A percentile compares a stretch with the other conserved stretches of the same genome.
These are phyloP conservation scores for Clarkia xantiana DNA, from an alignment of 345 rosid species.

Conservation along the genomic window DNA sequence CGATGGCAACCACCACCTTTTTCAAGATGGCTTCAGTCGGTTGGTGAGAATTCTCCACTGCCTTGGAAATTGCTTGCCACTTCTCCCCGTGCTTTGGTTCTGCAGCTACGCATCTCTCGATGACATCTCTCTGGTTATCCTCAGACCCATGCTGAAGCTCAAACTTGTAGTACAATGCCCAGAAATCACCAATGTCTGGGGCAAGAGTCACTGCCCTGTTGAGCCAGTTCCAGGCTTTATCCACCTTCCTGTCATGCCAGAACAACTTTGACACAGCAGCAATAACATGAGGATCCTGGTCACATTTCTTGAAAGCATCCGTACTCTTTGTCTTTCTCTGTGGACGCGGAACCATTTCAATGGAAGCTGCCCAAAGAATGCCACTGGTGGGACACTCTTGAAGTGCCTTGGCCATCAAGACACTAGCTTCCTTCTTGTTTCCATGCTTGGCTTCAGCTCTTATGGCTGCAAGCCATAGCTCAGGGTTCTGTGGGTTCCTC, in stretches of 20 bases:
- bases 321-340: conserved; percentile 51
- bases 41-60: conserved; percentile 83
- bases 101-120: conserved; percentile 53
- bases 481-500: conserved; percentile 62
- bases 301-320: conserved; percentile 73
- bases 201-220: conserved; percentile 67
- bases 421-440: conserved; percentile 64
- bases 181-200: conserved; percentile 77
- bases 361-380: conserved; percentile 74
- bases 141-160: conserved; percentile 80
- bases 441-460: conserved; percentile 66
- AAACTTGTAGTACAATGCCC: conserved; percentile 78
- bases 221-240: conserved; percentile 77
- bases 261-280: conserved; percentile 76
- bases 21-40: conserved; percentile 64
- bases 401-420: conserved; percentile 80
- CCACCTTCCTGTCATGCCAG: conserved; percentile 88
- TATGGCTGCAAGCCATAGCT: conserved; percentile 86
- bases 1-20: conserved; percentile 55
- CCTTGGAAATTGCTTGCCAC: conserved; percentile 76
- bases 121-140: conserved; percentile 62
- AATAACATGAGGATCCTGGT: conserved; percentile 71
- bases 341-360: conserved; percentile 76
- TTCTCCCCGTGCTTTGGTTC: conserved; percentile 88
- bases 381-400: conserved; percentile 91